Evolutionary conservation across 139 green algal species (phyloP), one percentile per base, ranked within the genome.

Genomic region (Trebouxia sp.): DNA sequence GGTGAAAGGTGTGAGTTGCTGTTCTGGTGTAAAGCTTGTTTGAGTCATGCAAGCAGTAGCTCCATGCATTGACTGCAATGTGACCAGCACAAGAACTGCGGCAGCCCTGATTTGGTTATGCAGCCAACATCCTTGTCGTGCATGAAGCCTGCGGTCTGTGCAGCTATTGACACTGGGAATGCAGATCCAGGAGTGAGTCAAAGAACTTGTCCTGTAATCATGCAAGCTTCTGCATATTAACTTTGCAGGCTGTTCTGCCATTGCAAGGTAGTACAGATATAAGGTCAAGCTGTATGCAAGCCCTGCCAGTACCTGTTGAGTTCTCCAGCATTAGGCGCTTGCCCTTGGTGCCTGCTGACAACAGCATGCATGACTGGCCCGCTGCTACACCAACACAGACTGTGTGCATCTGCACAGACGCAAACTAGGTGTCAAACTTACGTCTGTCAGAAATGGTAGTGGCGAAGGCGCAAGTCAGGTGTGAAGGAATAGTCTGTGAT

Each of bases 321-420:
- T 97, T 91, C 24, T 92, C 88, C 41, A 97, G 89, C 93, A 97
- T 97, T 80, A 91, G 97, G 26, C 94, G 88, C 65, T 96, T 93
- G 75, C 88, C 92, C 85, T 95, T 95, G 35, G 84, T 62, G 39
- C 92, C 92, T 0, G 92, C 90, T 22, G 94, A 87, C 39, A 96
- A 85, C 45, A 98, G 87, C 91, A 97, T 93, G 88, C 89, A 93
- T 1, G 91, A 84, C 88, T 98, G 92, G 32, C 94, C 94, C 32
- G 91, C 89, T 30, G 91, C 90, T 1, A 90, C 85, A 38, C 86
- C 91, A 45, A 92, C 88, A 6, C 86, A 86, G 12, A 92, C 87
- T 1, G 85, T 94, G 79, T 89, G 65, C 24, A 85, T 43, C 75
- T 82, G 75, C 75, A 76, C 5, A 77, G 58, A 55, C 43, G 7